Evolutionary conservation across 441 rosid genomes (phyloP).

Genomic region (Brassica hybrid): DNA sequence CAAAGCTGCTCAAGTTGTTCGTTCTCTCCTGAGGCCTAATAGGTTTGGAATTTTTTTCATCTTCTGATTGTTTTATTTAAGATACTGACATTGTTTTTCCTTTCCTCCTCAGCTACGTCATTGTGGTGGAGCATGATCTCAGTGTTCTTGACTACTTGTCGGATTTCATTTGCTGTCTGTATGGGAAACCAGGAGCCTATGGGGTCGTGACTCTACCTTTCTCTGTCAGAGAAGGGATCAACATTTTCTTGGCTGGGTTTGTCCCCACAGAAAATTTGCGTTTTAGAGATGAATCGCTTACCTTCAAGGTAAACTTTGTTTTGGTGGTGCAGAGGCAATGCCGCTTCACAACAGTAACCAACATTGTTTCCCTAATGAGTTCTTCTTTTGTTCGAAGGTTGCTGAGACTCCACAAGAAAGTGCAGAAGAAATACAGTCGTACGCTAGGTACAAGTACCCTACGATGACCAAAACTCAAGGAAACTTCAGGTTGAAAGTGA

Average conservation of each 20-base stretch:
- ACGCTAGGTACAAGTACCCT: conserved; percentile 90
- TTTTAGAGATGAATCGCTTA: conserved; percentile 88
- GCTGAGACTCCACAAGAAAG: conserved; percentile 96
- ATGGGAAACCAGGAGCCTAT: conserved; percentile 97
- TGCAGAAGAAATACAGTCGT: conserved; percentile 86
- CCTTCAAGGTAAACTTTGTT: conserved; percentile 67
- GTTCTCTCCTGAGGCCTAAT: conserved; percentile 67
- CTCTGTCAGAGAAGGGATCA: conserved; percentile 96
- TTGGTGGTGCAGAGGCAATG: conserved; percentile 1
- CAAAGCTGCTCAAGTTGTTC: conserved; percentile 6
- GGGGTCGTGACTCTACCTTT: conserved; percentile 98
- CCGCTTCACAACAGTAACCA: background rate
- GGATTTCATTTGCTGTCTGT: conserved; percentile 94
- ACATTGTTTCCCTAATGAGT: background rate
- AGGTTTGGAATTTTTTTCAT: conserved; percentile 53
- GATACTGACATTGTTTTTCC: background rate
- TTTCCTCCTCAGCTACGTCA: conserved; percentile 71
- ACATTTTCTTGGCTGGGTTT: conserved; percentile 94
- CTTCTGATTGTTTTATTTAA: conserved; percentile 9
- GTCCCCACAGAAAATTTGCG: conserved; percentile 95
- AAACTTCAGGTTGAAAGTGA: conserved; percentile 72
- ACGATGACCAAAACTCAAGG: conserved; percentile 90
- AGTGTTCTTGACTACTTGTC: conserved; percentile 95
- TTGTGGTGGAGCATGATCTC: conserved; percentile 98
- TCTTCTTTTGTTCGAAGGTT: conserved; percentile 56